These are phyloP conservation scores for Aspergillus pseudotamarii DNA, from an alignment of 2,329 filamentous ascomycete species.

Conservation along the genomic window DNA sequence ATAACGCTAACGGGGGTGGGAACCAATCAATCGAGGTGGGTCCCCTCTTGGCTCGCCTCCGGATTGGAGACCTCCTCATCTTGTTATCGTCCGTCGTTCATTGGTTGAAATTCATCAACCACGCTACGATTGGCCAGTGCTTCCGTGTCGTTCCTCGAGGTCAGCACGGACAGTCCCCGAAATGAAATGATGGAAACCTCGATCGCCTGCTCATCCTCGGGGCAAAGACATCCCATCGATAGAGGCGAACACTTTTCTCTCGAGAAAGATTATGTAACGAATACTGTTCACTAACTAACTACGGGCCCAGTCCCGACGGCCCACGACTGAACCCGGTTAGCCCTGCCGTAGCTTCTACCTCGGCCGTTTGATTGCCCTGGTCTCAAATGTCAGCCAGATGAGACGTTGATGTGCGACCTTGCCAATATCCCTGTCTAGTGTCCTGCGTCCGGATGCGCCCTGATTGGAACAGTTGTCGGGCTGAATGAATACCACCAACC, in stretches of 20 bases:
- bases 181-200: background rate
- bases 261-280: constrained; percentile 15
- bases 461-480: background rate
- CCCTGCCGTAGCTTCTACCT: constrained; percentile 8
- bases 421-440: background rate
- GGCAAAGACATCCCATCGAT: background rate
- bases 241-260: background rate
- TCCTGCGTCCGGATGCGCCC: background rate
- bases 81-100: constrained; percentile 20
- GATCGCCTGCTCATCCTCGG: constrained; percentile 6
- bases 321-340: constrained; percentile 8
- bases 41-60: constrained; percentile 12
- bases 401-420: background rate
- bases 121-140: constrained; percentile 20
- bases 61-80: constrained; percentile 21
- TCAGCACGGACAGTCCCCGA: constrained; percentile 26
- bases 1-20: constrained; percentile 9
- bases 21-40: constrained; percentile 23
- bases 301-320: background rate
- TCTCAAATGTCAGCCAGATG: background rate
- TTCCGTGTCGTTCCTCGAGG: background rate
- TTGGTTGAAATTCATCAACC: constrained; percentile 5
- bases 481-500: background rate
- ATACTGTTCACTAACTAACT: too few species aligned
- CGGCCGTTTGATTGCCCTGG: constrained; percentile 10